Base-by-base conservation (phyloP, 768 basidiomycete species). In the Suillus subluteus region DNA sequence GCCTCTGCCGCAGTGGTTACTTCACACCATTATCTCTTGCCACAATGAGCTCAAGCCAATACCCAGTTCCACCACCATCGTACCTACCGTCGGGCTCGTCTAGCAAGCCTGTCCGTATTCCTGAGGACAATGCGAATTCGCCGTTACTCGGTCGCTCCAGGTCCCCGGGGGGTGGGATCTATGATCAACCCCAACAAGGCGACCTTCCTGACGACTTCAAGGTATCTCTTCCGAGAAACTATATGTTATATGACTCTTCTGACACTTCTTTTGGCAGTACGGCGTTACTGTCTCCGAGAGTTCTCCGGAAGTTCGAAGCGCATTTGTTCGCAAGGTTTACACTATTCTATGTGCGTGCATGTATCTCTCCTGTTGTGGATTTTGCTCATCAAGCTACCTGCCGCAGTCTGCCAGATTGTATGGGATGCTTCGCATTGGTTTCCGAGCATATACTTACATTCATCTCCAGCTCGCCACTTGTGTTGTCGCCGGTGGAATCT, bases 131-230 rank as follows among this genome's bases (percentile, higher is more conserved):
- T 6, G 73, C 75, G 8, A 72, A 74, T 2, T 84, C 91, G 67
- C 91, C 91, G 1, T 79, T 94, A 44, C 82, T 92, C 32, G 83
- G 82, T 50, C 72, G 74, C 32, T 82, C 86, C 63, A 81, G 83
- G 66, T 80, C 78, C 50, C 75, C 81, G 21, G 76, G 76, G 21
- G 82, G 83, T 37, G 88, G 80, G n/a, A 83, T 88, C 70, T 92
- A 85, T 69, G 87, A 95, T 79, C 92, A 95, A 70, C 89, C 94
- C 6, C 82, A 79, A 35, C 81, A 80, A 41, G 92, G 86, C 58
- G 94, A 95, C 69, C 73, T 95, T 58, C 94, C 94, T 0, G 96
- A 97, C 73, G 96, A 98, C 77, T 98, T 98, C 87, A 95, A 96
- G 86, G 93, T 93, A 67, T 30, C 80, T 73, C 2, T 61, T 41